A percentile compares a stretch with the other conserved stretches of the same genome.
These are phyloP conservation scores for Ammopiptanthus mongolicus DNA, from an alignment of 306 rosid genomes.

Conservation along the genomic window DNA sequence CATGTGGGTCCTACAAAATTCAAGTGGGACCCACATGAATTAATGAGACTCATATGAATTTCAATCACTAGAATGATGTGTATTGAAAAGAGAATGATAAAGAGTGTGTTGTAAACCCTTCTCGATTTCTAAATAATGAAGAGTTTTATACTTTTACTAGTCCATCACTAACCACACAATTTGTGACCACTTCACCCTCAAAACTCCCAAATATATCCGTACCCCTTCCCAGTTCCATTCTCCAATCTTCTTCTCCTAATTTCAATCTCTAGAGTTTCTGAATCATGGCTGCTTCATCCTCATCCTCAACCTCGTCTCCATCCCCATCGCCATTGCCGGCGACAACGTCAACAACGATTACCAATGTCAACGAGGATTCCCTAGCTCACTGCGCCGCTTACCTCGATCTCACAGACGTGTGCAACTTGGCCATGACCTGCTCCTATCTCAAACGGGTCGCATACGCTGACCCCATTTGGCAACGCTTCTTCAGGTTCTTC, in stretches of 20 bases:
- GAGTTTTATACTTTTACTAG: too few relatives aligned
- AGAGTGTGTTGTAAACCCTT: too few relatives aligned
- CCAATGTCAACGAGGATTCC: slow-evolving; percentile 42
- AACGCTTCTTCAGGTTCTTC: slow-evolving; percentile 41
- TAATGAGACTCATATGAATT: too few relatives aligned
- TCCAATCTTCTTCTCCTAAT: not conserved
- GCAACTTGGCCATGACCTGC: slow-evolving; percentile 53
- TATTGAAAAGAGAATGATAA: too few relatives aligned
- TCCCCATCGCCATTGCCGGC: not conserved
- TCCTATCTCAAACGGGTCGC: slow-evolving; percentile 39
- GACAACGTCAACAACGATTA: slow-evolving; percentile 22
- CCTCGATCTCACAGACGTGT: slow-evolving; percentile 45
- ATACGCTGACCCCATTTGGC: slow-evolving; percentile 54
- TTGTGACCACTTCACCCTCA: too few relatives aligned
- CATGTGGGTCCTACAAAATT: too few relatives aligned
- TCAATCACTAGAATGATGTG: too few relatives aligned
- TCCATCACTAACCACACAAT: too few relatives aligned
- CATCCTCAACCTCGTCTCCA: not conserved
- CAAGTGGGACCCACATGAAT: too few relatives aligned
- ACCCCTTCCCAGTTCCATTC: too few relatives aligned
- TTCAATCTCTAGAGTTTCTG: not conserved
- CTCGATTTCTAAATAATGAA: too few relatives aligned
- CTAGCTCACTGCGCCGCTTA: slow-evolving; percentile 42
- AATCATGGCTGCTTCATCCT: slow-evolving; percentile 21
- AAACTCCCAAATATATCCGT: too few relatives aligned